Percentiles rank a stretch among this genome's conserved stretches.
phyloP scores from a whole-genome alignment of 805 yeast genomes.

The Nakazawaea populi region DNA sequence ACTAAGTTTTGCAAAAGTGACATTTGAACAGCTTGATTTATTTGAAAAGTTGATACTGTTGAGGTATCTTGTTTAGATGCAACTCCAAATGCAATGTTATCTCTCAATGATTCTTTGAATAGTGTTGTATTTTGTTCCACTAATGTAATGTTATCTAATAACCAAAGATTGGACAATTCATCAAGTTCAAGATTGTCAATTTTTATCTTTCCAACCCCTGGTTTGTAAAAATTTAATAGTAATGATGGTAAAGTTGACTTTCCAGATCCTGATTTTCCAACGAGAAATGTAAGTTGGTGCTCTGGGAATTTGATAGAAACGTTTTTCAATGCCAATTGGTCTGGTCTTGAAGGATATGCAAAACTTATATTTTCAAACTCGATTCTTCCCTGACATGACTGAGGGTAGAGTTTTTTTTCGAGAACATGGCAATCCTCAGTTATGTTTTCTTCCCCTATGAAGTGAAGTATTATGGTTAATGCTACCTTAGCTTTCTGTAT shows the following conservation, averaged over 20 bases:
- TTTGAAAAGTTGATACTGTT: slow-evolving; percentile 17
- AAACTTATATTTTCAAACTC: slow-evolving; percentile 53
- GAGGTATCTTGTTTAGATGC: slow-evolving; percentile 19
- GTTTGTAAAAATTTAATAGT: slow-evolving; percentile 51
- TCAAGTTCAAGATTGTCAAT: slow-evolving; percentile 49
- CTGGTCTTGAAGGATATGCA: slow-evolving; percentile 54
- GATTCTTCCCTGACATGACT: slow-evolving; percentile 41
- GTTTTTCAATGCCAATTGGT: slow-evolving; percentile 38
- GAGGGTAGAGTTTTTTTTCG: slow-evolving; percentile 16
- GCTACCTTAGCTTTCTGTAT: slow-evolving; percentile 75
- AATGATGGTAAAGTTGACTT: slow-evolving; percentile 76
- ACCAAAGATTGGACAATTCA: slow-evolving; percentile 40
- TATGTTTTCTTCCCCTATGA: slow-evolving; percentile 23
- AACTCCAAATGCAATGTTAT: slow-evolving; percentile 57
- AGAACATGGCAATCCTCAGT: neutral
- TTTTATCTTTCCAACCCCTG: slow-evolving; percentile 46
- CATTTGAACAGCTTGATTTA: slow-evolving; percentile 42
- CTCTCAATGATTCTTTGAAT: slow-evolving; percentile 56
- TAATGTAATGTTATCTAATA: slow-evolving; percentile 57
- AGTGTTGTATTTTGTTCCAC: slow-evolving; percentile 69
- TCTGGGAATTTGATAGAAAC: slow-evolving; percentile 41
- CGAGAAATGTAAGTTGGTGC: slow-evolving; percentile 49
- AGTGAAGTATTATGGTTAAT: slow-evolving; percentile 38
- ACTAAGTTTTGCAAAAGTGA: slow-evolving; percentile 49
- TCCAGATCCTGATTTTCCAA: slow-evolving; percentile 92